Conservation (phyloP, 768 basidiomycete genomes). For the Cystoderma amianthinum region DNA sequence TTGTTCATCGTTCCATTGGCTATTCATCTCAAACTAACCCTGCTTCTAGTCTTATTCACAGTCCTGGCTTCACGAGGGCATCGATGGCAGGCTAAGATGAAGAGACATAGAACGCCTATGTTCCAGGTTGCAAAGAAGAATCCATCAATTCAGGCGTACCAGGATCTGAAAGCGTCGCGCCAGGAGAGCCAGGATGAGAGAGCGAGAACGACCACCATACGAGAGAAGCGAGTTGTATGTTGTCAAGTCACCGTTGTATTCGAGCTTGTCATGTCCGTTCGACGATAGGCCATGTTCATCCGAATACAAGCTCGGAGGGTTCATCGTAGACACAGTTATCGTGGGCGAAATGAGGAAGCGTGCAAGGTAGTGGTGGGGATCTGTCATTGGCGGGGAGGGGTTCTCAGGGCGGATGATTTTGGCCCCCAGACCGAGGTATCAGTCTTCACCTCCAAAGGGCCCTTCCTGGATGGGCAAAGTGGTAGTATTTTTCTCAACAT, state of each 20-base stretch:
- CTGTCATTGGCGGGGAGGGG: conserved; percentile 42
- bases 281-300: conserved; percentile 26
- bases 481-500: conserved; percentile 34
- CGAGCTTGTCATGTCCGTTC: too few species aligned
- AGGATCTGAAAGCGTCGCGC: conserved; percentile 17
- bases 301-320: conserved; percentile 22
- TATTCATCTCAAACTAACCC: too few species aligned
- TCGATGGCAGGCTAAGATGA: too few species aligned
- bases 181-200: too few species aligned
- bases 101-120: too few species aligned
- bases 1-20: too few species aligned
- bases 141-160: conserved; percentile 18
- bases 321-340: conserved; percentile 19
- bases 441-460: not conserved
- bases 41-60: too few species aligned
- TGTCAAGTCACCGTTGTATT: conserved; percentile 21
- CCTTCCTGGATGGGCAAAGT: conserved; percentile 2
- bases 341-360: conserved; percentile 41
- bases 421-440: conserved; percentile 2
- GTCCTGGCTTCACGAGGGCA: too few species aligned
- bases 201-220: conserved; percentile 29
- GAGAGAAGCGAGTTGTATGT: conserved; percentile 27
- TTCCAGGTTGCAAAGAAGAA: not conserved
- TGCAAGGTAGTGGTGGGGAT: conserved; percentile 26
- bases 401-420: too few species aligned